Evolutionary conservation across 2,329 filamentous ascomycete genomes (phyloP), one percentile per base, ranked within the genome.

Genomic region (Trichoderma aggressivum): DNA sequence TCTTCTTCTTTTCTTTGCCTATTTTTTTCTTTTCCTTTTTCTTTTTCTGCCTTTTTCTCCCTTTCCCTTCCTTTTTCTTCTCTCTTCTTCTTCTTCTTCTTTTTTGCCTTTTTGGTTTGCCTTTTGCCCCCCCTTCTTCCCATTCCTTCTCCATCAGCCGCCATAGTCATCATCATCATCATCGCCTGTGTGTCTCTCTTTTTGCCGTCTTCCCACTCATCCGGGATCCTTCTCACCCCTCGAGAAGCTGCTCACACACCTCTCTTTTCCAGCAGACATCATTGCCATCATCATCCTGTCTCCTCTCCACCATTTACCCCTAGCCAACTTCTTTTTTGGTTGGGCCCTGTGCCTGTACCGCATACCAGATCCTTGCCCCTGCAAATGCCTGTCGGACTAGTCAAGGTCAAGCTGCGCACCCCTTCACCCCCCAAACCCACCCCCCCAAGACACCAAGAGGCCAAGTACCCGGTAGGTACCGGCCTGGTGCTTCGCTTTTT

Each of bases 401-500:
- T 36, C 59, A 58, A 72, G 32, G 21, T n/a, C 16, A 62, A 67
- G 55, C 34, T 12, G 10, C 24, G 24, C 56, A 11, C 65, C 32
- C 65, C 43, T 26, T 26, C 30, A 10, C n/a, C 16, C 8, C n/a
- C 43, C 5, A 21, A 61, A 43, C 1, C 10, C 30, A 28, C 53
- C 26, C 24, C 53, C 24, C 21, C 16, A 14, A 34, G n/a, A n/a
- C n/a, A n/a, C n/a, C n/a, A n/a, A n/a, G n/a, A 21, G 53, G 3
- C 61, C 56, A 24, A 36, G 70, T 71, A 71, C 70, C 58, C n/a
- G 34, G 21, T 12, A 12, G 34, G 64, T 71, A 71, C 58, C 34
- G n/a, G 12, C 43, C 2, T 50, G 18, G 61, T 50, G 26, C 43
- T 61, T 47, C 30, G 56, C 39, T 43, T 12, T 12, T 61, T 61